Base-by-base conservation (phyloP, 2,329 filamentous ascomycete species). In the Penicillium sp. region DNA sequence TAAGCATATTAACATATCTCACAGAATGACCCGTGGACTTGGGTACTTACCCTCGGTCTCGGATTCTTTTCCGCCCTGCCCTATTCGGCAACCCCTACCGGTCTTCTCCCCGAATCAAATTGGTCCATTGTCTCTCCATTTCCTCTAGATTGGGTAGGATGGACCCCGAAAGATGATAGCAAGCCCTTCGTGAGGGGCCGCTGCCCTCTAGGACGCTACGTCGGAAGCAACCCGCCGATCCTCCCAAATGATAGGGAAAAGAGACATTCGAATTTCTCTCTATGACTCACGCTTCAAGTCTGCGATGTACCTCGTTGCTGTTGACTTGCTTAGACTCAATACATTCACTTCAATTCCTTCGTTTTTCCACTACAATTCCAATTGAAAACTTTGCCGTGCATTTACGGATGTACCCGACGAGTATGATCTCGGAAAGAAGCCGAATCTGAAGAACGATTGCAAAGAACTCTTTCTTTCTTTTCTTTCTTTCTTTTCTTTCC, bases 31-130 rank as follows among this genome's bases (percentile, higher is more conserved):
- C n/a, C n/a, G n/a, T n/a, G n/a, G n/a, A 26, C 24, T 26, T 26
- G 8, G 24, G 20, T n/a, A 24, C 31, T 38, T 38, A 42, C 38
- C 50, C 42, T 46, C 43, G 29, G 35, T 31, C n/a, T 58, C 62
- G 62, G 62, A 65, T 65, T 62, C 54, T 65, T 65, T 64, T 65
- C 62, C 62, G 62, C 49, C 31, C n/a, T 34, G 18, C 50, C 45
- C 53, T 39, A 55, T 37, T 48, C 60, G 46, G 55, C 51, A 47
- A 46, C 40, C 31, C 31, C 24, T 42, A 40, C 56, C 56, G 51
- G 52, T 42, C 22, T 55, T 61, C 55, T 60, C 32, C 38, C 59
- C 61, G 57, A 61, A 35, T 39, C 38, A 48, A 3, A 56, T 11
- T 39, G 34, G 34, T 26, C 24, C 24, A 24, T 26, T 26, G 24